Evolutionary conservation across 2,329 filamentous ascomycete species (phyloP), one percentile per base, ranked within the genome.

Genomic region (Metarhizium anisopliae): DNA sequence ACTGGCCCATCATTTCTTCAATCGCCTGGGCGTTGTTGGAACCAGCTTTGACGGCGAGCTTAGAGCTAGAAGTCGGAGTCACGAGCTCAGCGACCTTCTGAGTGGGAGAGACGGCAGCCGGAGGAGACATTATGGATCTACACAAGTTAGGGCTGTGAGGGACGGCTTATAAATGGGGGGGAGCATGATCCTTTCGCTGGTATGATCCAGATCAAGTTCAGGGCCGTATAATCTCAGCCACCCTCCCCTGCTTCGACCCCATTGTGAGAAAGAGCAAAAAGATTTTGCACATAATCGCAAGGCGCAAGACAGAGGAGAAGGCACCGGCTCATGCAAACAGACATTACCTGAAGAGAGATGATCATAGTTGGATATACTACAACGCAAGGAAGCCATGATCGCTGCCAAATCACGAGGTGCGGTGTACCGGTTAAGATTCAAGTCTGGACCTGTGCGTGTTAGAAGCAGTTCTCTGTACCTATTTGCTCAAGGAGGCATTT

Each of bases 171-270:
- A 69, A 40, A 40, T 35, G 69, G 66, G 70, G 74, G 74, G 76
- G 77, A 82, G 89, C 90, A 95, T 95, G 90, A 94, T 95, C 87
- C 91, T 95, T 94, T 91, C 91, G 91, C 91, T 91, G 88, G 90
- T 90, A 94, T 94, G 93, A 93, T 92, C 90, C 88, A 90, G 89
- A 92, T 93, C 89, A 93, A 93, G 89, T 93, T 90, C 63, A 77
- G 79, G 78, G 86, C 90, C 89, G 89, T 94, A 87, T 94, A 84
- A 85, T 94, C 88, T 93, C 86, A 90, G 70, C 72, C 68, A 67
- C 69, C 59, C 57, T 58, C 66, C 57, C 62, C 63, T 59, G 42
- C 16, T 40, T 42, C 49, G 7, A n/a, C 25, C 30, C 16, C 40
- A 7, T 32, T 18, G 7, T 11, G 7, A 13, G 11, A 14, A 30